Evolutionary conservation across 108 stramenopile species (phyloP).

Genomic region (Heterococcus sp.): DNA sequence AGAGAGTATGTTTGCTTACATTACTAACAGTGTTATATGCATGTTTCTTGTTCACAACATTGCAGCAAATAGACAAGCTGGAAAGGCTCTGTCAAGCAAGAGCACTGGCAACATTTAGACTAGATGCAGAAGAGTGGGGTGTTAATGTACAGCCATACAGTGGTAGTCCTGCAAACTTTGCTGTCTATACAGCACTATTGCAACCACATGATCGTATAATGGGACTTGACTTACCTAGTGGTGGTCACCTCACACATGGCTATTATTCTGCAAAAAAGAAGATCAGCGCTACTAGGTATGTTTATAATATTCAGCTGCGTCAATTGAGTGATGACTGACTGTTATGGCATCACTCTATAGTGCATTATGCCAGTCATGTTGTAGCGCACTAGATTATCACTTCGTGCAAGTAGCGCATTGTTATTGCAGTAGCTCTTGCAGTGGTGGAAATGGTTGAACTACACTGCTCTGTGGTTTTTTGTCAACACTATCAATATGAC

Average conservation of each 20-base stretch:
- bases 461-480: too few species aligned
- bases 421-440: too few species aligned
- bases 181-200: constrained; percentile 55
- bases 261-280: constrained; percentile 53
- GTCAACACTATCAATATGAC: too few species aligned
- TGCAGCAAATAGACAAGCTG: constrained; percentile 69
- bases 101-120: constrained; percentile 89
- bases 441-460: too few species aligned
- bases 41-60: neutral
- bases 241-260: constrained; percentile 57
- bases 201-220: constrained; percentile 56
- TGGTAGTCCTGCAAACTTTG: constrained; percentile 57
- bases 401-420: too few species aligned
- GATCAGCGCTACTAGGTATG: constrained; percentile 6
- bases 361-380: too few species aligned
- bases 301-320: too few species aligned
- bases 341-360: too few species aligned
- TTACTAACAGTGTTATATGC: too few species aligned
- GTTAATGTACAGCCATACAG: constrained; percentile 63
- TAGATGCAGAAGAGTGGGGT: constrained; percentile 92
- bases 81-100: constrained; percentile 93
- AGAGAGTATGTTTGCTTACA: too few species aligned
- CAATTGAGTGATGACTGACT: too few species aligned
- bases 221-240: constrained; percentile 56
- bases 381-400: too few species aligned